These are phyloP conservation scores for Microdochium bolleyi DNA, from an alignment of 2,329 filamentous ascomycete genomes.

Conservation along the genomic window DNA sequence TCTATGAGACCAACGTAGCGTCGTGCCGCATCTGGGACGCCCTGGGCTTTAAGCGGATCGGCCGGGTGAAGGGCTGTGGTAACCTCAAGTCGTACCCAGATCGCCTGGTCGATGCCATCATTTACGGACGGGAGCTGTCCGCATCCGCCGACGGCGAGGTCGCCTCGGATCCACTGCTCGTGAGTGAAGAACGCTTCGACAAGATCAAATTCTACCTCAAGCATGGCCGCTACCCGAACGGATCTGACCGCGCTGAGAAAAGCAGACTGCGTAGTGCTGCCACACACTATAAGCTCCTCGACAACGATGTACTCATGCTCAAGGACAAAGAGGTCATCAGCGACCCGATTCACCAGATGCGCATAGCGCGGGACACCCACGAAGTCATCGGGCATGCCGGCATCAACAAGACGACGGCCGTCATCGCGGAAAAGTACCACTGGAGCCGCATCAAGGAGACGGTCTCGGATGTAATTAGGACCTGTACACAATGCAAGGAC, in stretches of 20 bases:
- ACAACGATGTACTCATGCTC: conserved; percentile 80
- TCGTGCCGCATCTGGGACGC: conserved; percentile 89
- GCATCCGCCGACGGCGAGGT: conserved; percentile 29
- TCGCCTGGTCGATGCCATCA: conserved; percentile 66
- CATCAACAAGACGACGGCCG: conserved; percentile 96
- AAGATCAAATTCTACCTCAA: conserved; percentile 98
- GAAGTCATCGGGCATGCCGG: conserved; percentile 67
- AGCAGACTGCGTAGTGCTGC: conserved; percentile 86
- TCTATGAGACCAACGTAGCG: conserved; percentile 88
- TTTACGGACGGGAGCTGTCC: conserved; percentile 61
- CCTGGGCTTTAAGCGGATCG: conserved; percentile 86
- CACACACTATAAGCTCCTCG: conserved; percentile 84
- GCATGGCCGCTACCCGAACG: conserved; percentile 85
- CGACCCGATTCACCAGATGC: conserved; percentile 82
- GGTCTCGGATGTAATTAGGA: conserved; percentile 87
- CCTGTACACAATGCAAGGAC: conserved; percentile 86
- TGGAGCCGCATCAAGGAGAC: conserved; percentile 99
- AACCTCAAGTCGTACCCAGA: conserved; percentile 62
- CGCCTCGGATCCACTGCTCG: conserved; percentile 67
- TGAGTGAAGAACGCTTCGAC: conserved; percentile 94
- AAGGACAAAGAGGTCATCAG: conserved; percentile 97
- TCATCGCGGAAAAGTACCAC: conserved; percentile 88
- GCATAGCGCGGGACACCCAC: conserved; percentile 76
- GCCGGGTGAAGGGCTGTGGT: conserved; percentile 67
- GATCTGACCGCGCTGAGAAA: conserved; percentile 92